Evolutionary conservation across 1,284 basidiomycete genomes (phyloP).

Genomic region (Sanghuangporus sanghuang): DNA sequence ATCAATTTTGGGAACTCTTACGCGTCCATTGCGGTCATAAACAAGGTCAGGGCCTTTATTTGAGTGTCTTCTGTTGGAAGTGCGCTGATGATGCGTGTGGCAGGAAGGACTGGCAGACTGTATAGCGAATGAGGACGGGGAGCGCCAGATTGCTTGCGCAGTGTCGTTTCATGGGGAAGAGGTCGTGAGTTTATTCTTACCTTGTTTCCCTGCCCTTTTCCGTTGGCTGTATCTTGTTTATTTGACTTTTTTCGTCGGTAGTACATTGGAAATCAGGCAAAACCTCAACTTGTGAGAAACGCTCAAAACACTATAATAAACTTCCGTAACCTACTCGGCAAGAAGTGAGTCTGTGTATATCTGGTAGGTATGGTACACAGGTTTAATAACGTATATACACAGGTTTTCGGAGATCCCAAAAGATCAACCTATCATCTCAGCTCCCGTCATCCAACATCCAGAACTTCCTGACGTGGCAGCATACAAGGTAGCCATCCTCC

Average conservation of each 20-base stretch:
- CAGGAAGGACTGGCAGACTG: constrained; percentile 88
- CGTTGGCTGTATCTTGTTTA: neutral
- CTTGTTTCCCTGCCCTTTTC: constrained; percentile 7
- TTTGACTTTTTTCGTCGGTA: constrained; percentile 27
- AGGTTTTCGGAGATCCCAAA: constrained; percentile 76
- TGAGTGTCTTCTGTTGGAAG: neutral
- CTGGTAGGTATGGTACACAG: neutral
- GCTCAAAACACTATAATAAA: constrained; percentile 90
- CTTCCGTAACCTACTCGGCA: constrained; percentile 92
- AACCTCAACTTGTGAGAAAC: constrained; percentile 94
- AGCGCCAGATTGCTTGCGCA: constrained; percentile 95
- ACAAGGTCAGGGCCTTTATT: constrained; percentile 59
- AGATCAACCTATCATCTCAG: constrained; percentile 46
- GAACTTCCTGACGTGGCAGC: constrained; percentile 70
- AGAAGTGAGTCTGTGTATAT: constrained; percentile 53
- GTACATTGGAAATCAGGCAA: constrained; percentile 97
- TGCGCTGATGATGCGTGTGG: constrained; percentile 8
- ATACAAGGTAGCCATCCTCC: constrained; percentile 81
- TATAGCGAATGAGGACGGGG: constrained; percentile 98
- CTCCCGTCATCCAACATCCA: constrained; percentile 74
- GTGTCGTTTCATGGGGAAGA: constrained; percentile 91
- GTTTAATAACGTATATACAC: neutral
- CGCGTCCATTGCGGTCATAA: constrained; percentile 92
- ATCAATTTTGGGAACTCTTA: constrained; percentile 98
- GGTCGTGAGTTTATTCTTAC: constrained; percentile 49